Evolutionary conservation across 225 moss, liverwort and hornwort genomes (phyloP).

Genomic region (Polytrichum formosum): DNA sequence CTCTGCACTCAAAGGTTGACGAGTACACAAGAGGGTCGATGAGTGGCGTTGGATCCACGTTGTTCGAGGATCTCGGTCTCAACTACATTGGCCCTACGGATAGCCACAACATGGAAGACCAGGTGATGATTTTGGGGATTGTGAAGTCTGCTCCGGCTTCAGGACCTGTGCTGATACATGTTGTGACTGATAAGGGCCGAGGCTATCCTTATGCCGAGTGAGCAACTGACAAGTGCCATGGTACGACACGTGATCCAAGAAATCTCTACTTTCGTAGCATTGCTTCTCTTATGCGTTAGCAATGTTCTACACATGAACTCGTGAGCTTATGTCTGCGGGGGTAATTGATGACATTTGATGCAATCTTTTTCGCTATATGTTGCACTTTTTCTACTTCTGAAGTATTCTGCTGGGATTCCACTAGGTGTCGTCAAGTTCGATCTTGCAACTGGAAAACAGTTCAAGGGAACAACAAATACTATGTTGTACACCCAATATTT

Average conservation of each 20-base stretch:
- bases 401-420: neutral
- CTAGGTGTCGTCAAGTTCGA: slow-evolving; percentile 15
- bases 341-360: no score
- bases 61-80: slow-evolving; percentile 17
- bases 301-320: no score
- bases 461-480: neutral
- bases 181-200: slow-evolving; percentile 14
- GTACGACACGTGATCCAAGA: neutral
- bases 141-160: slow-evolving; percentile 12
- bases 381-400: no score
- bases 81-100: slow-evolving; percentile 19
- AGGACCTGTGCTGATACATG: slow-evolving; percentile 17
- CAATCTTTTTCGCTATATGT: no score
- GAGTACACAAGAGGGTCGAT: slow-evolving; percentile 14
- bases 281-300: no score
- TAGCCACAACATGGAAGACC: slow-evolving; percentile 16
- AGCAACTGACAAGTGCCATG: slow-evolving; percentile 18
- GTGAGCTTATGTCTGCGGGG: no score
- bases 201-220: slow-evolving; percentile 14
- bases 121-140: slow-evolving; percentile 7
- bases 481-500: slow-evolving; percentile 8
- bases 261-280: no score
- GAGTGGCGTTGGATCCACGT: slow-evolving; percentile 1
- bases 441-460: slow-evolving; percentile 6
- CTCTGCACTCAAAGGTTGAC: slow-evolving; percentile 7